phyloP scores from a whole-genome alignment of 2,329 filamentous ascomycete genomes.

The Chrysoporthe deuterocubensis region DNA sequence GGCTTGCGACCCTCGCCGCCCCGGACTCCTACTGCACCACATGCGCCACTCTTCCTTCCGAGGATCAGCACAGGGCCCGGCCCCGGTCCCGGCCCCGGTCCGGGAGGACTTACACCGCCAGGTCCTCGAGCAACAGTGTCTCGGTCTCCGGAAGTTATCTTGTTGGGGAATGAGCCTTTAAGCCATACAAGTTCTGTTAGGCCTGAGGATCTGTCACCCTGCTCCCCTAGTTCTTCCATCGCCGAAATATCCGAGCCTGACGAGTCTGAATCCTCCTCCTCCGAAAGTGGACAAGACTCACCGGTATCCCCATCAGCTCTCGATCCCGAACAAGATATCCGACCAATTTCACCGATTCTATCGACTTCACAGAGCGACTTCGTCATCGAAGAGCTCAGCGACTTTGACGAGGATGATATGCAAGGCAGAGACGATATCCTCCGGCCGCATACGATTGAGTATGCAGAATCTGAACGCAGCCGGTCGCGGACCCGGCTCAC shows the following conservation, averaged over 20 bases:
- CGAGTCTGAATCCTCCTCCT: constrained; percentile 33
- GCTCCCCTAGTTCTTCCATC: constrained; percentile 41
- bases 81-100: constrained; percentile 22
- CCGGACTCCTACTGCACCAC: constrained; percentile 44
- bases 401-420: constrained; percentile 50
- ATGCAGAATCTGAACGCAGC: constrained; percentile 41
- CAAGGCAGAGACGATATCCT: constrained; percentile 48
- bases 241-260: constrained; percentile 35
- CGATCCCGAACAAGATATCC: neutral
- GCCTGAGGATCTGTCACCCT: constrained; percentile 45
- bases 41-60: constrained; percentile 36
- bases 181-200: constrained; percentile 39
- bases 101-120: constrained; percentile 21
- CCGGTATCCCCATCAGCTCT: constrained; percentile 29
- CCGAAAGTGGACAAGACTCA: constrained; percentile 32
- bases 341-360: constrained; percentile 14
- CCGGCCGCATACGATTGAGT: constrained; percentile 52
- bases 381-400: constrained; percentile 49
- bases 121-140: constrained; percentile 32
- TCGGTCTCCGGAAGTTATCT: constrained; percentile 36
- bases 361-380: constrained; percentile 37
- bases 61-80: constrained; percentile 33
- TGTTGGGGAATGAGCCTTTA: constrained; percentile 39
- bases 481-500: constrained; percentile 40
- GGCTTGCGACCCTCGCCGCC: constrained; percentile 47